These are phyloP conservation scores for Amoebophrya sp. DNA, from an alignment of 169 alveolate species.

Conservation along the genomic window DNA sequence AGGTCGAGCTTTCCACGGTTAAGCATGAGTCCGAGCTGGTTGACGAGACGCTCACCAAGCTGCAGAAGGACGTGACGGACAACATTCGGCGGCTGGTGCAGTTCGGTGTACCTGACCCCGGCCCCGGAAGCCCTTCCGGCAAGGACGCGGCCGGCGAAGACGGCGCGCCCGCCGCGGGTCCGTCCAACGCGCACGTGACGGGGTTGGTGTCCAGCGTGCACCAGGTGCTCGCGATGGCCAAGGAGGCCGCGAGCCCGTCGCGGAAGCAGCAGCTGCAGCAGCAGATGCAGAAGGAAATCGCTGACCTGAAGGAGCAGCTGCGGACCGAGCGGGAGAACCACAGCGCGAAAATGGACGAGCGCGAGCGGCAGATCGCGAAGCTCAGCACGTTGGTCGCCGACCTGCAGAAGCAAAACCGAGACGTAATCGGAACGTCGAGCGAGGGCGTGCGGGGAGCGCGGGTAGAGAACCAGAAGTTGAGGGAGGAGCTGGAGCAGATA, in stretches of 20 bases:
- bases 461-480: not conserved
- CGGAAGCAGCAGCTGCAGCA: not conserved
- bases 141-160: no score
- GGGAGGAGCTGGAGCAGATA: not conserved
- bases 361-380: not conserved
- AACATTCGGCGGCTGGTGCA: no score
- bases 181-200: no score
- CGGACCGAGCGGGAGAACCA: not conserved
- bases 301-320: not conserved
- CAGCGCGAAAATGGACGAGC: not conserved
- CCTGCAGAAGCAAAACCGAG: not conserved
- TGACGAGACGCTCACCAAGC: no score
- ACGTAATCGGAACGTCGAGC: not conserved
- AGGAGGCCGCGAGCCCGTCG: not conserved
- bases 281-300: not conserved
- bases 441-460: not conserved
- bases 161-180: no score
- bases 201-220: no score
- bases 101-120: no score
- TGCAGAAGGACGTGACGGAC: no score
- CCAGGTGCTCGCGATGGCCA: not conserved
- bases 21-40: no score
- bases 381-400: not conserved
- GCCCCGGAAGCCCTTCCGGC: no score
- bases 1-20: no score